Evolutionary conservation across 371 early-diverging fungal species (phyloP), one percentile per base, ranked within the genome.

Genomic region (Mortierella sp.): DNA sequence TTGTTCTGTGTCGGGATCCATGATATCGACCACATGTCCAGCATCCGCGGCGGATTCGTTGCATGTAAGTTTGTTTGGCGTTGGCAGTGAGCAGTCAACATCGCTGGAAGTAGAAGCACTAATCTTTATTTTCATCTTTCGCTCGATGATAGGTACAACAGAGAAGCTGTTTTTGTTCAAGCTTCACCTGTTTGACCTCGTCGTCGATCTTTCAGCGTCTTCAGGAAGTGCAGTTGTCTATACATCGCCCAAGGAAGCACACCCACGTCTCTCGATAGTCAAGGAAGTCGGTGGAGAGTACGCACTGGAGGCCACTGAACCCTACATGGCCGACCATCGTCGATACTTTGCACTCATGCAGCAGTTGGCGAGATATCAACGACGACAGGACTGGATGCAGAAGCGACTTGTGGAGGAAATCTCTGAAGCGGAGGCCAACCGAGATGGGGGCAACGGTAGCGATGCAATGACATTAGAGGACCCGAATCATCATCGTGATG

Each of bases 111-210:
- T 49, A 29, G 58, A 38, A 21, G 5, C 48, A 48, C 55, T 56
- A n/a, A 43, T 48, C 7, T 43, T 58, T 29, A 21, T 43, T 48
- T 51, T 71, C 27, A 48, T 56, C 11, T 65, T 24, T 12, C 65
- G n/a, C 41, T 27, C 54, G n/a, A 16, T n/a, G 54, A 18, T 73
- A 93, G 93, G 92, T 56, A 93, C 94, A 27, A 88, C 93, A 14
- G 94, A 93, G 76, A 87, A 89, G 12, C 90, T 93, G 49, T 91
- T 92, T 76, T 79, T 91, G 51, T 87, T 76, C 56, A 93, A 93
- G 80, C 77, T 80, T 38, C 86, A 91, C n/a, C 81, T 93, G 1
- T 93, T 90, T 70, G 94, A 93, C 79, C 58, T 91, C 16, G 56
- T 91, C 16, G 82, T 93, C 6, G 89, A 87, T n/a, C 71, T 93